Percentiles rank a stretch among this genome's conserved stretches.
Conservation (phyloP, 768 basidiomycete genomes). For the Xerocomus brunneocitrinus region DNA sequence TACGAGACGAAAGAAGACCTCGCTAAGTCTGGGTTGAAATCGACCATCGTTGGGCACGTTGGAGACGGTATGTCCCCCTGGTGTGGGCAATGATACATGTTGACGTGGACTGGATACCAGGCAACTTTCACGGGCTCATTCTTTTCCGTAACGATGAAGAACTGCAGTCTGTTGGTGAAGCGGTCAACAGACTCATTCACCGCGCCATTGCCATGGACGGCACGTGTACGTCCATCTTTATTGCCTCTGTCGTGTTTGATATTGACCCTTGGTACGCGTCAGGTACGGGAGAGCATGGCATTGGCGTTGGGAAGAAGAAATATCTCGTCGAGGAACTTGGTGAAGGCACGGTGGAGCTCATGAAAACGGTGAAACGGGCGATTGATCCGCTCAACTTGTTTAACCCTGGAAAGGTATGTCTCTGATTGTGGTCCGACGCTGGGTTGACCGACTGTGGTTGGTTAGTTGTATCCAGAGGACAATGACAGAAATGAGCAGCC, state of each 20-base stretch:
- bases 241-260: background rate
- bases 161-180: constrained; percentile 46
- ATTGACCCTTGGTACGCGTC: background rate
- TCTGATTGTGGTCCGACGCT: background rate
- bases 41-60: constrained; percentile 79
- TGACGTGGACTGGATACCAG: constrained; percentile 18
- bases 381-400: constrained; percentile 78
- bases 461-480: constrained; percentile 20
- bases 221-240: constrained; percentile 49
- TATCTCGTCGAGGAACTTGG: constrained; percentile 85
- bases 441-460: background rate
- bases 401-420: constrained; percentile 73
- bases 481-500: background rate
- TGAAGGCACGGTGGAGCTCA: constrained; percentile 71
- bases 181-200: constrained; percentile 66
- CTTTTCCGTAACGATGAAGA: constrained; percentile 59
- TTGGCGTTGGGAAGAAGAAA: constrained; percentile 81
- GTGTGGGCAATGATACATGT: background rate
- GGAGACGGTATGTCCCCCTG: constrained; percentile 59
- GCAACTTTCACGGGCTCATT: constrained; percentile 47
- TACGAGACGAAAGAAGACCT: constrained; percentile 80
- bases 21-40: constrained; percentile 46
- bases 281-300: constrained; percentile 87
- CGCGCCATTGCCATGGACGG: constrained; percentile 73
- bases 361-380: constrained; percentile 78